These are phyloP conservation scores for Avena atlantica DNA, from an alignment of 176 grass and related monocot species.

Conservation along the genomic window DNA sequence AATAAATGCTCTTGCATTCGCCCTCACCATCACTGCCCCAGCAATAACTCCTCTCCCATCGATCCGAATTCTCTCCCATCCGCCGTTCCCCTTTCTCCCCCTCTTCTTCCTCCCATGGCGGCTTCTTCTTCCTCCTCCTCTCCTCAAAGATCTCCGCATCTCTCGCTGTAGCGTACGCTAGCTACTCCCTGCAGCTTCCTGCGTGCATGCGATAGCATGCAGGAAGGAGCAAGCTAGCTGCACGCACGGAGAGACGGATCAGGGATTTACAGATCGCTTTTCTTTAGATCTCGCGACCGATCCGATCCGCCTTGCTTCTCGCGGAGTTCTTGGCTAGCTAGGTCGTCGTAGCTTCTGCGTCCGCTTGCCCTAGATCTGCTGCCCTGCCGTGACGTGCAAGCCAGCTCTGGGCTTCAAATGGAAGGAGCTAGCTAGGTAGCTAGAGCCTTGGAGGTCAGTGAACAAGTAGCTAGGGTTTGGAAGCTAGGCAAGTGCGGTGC, in stretches of 20 bases:
- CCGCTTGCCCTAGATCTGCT: constrained; percentile 63
- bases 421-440: constrained; percentile 8
- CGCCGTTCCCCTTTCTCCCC: constrained; percentile 45
- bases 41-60: constrained; percentile 84
- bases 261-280: not conserved
- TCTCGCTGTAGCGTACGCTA: constrained; percentile 5
- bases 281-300: constrained; percentile 44
- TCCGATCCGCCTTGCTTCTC: not conserved
- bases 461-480: constrained; percentile 55
- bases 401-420: constrained; percentile 29
- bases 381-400: constrained; percentile 35
- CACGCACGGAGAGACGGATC: not conserved
- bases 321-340: constrained; percentile 6
- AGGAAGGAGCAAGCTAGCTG: not conserved
- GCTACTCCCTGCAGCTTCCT: not conserved
- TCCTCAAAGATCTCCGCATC: constrained; percentile 24
- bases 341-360: not conserved
- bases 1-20: constrained; percentile 99
- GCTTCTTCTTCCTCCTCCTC: constrained; percentile 46
- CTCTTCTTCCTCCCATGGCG: constrained; percentile 44
- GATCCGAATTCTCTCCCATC: constrained; percentile 52
- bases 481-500: not conserved
- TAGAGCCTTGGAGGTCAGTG: not conserved
- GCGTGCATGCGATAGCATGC: constrained; percentile 54
- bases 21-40: constrained; percentile 70